A percentile compares a stretch with the other conserved stretches of the same genome.
Evolutionary conservation across 148 eudicot species (phyloP).

Genomic region (Bassia scoparia): DNA sequence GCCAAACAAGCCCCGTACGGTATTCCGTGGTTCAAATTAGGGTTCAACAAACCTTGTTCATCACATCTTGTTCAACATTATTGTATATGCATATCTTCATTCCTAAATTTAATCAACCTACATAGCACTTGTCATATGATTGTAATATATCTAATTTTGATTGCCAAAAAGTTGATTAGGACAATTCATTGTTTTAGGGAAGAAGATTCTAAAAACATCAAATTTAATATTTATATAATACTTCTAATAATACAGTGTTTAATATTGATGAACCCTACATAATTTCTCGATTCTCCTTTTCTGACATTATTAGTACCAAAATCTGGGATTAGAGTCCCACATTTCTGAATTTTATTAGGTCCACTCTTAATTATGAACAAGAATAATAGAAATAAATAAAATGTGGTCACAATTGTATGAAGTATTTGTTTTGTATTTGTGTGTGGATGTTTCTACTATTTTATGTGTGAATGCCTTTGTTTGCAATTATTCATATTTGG

Average conservation of each 20-base stretch:
- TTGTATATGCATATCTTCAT: too few species aligned
- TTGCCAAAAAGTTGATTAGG: constrained; percentile 1
- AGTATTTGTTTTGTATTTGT: neutral
- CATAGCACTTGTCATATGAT: constrained; percentile 19
- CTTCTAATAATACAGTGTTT: neutral
- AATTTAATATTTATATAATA: neutral
- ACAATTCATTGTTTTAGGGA: neutral
- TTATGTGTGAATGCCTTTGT: neutral
- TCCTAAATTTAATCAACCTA: neutral
- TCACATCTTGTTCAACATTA: neutral
- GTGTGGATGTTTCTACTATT: constrained; percentile 15
- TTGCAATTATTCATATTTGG: neutral
- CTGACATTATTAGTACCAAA: constrained; percentile 25
- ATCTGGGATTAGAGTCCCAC: constrained; percentile 13
- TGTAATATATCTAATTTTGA: constrained; percentile 19
- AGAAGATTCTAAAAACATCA: neutral
- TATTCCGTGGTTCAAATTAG: constrained; percentile 12
- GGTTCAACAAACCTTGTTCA: neutral
- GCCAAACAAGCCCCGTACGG: constrained; percentile 2
- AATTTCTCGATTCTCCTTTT: constrained; percentile 19
- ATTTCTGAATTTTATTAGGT: constrained; percentile 17
- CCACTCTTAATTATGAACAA: constrained; percentile 16
- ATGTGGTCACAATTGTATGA: constrained; percentile 14
- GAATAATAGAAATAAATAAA: neutral
- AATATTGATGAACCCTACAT: constrained; percentile 11